These are phyloP conservation scores for Myxozyma mucilagina DNA, from an alignment of 805 yeast genomes.

Conservation along the genomic window DNA sequence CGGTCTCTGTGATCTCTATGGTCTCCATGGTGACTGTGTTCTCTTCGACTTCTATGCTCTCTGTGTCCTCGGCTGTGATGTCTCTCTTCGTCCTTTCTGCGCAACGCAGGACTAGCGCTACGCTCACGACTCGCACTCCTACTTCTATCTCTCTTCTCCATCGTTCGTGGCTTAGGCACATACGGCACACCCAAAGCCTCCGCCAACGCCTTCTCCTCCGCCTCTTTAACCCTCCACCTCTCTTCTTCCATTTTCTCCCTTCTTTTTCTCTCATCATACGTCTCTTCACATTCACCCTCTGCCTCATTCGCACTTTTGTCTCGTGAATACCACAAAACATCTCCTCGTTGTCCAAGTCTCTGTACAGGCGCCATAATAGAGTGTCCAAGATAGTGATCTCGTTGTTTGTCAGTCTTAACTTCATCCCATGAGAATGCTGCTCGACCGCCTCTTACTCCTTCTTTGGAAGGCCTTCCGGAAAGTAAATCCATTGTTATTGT, in stretches of 20 bases:
- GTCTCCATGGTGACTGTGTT: background rate
- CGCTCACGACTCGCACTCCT: slow-evolving; percentile 1
- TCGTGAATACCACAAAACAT: slow-evolving; percentile 35
- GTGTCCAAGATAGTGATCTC: slow-evolving; percentile 36
- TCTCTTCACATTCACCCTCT: background rate
- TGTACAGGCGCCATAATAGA: slow-evolving; percentile 38
- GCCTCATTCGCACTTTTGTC: slow-evolving; percentile 11
- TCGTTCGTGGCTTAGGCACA: background rate
- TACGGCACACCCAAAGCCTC: slow-evolving; percentile 25
- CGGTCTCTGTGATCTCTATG: background rate
- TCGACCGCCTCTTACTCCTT: slow-evolving; percentile 33
- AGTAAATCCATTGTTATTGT: slow-evolving; percentile 23
- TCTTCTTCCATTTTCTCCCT: slow-evolving; percentile 14
- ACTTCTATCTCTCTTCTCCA: background rate
- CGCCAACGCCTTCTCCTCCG: slow-evolving; percentile 32
- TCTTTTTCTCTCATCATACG: background rate
- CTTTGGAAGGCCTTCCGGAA: slow-evolving; percentile 16
- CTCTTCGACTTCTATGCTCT: slow-evolving; percentile 4
- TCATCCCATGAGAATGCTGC: slow-evolving; percentile 36
- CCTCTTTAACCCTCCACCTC: slow-evolving; percentile 18
- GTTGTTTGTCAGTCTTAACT: slow-evolving; percentile 35
- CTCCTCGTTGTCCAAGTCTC: slow-evolving; percentile 32
- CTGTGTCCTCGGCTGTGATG: background rate
- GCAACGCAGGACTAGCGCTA: background rate
- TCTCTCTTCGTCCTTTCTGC: background rate